Evolutionary conservation across 2,329 filamentous ascomycete species (phyloP), one percentile per base, ranked within the genome.

Genomic region (Ceratocystis papillata): DNA sequence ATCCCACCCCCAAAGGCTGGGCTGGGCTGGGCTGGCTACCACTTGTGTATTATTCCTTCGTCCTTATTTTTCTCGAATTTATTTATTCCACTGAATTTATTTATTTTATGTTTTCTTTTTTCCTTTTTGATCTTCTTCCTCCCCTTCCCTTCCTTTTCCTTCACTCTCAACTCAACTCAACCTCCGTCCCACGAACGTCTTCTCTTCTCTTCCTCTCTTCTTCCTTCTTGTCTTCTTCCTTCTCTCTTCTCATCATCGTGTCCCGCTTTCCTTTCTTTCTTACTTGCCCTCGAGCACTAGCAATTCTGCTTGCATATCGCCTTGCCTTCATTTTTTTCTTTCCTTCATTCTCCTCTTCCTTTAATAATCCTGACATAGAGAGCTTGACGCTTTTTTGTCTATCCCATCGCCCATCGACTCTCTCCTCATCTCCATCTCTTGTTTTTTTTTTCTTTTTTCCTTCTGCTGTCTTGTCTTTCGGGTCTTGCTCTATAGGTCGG

Each of bases 261-360:
- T 67, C 48, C 62, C 37, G 57, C 55, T 62, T 67, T 48, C 25
- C 6, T 41, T 20, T n/a, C 25, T n/a, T 44, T 25, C 22, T 5
- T 15, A 22, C 50, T 12, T 20, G 48, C 53, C 46, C 60, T 61
- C 50, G 12, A 53, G 22, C 22, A 15, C 48, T 8, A 53, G 15
- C 25, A 53, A 25, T 25, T 22, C 48, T 28, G 37, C 37, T 41
- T 41, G 37, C 12, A 41, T 28, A 25, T 25, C 48, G 48, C 48
- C 48, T 53, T 22, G 22, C 5, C 22, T 15, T 46, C 68, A 46
- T 66, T 60, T 61, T 48, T 67, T 59, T 68, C 65, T 68, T 65
- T 68, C 46, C 50, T 66, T 70, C 72, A 69, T 67, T 69, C 67
- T 69, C 72, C 71, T 72, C 72, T 72, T 74, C 72, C 70, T 53